Evolutionary conservation across 257 asterid species (phyloP).

Genomic region (Gentiana straminea): DNA sequence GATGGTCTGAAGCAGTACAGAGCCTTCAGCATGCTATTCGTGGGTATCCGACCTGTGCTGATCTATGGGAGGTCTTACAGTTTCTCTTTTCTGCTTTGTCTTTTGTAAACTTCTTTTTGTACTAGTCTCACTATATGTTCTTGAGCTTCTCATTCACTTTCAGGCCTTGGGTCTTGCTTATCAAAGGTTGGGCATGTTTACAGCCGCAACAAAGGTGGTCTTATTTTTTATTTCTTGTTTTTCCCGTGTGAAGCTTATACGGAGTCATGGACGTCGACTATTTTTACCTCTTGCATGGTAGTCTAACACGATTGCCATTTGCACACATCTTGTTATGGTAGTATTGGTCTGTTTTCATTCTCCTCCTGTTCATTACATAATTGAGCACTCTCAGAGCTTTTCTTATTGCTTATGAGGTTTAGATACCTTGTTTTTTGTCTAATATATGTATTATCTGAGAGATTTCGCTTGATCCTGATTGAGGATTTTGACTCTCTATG

Average conservation of each 20-base stretch:
- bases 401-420: too few species aligned
- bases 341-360: too few species aligned
- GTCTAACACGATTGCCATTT: too few species aligned
- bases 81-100: too few species aligned
- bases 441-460: background rate
- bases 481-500: too few species aligned
- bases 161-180: constrained; percentile 93
- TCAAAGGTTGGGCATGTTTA: constrained; percentile 89
- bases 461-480: too few species aligned
- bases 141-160: constrained; percentile 10
- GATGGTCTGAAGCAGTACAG: constrained; percentile 91
- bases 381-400: too few species aligned
- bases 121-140: constrained; percentile 4
- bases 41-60: constrained; percentile 78
- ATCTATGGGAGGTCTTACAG: constrained; percentile 79
- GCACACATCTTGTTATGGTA: too few species aligned
- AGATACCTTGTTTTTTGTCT: background rate
- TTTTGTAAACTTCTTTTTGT: background rate
- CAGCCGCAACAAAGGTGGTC: constrained; percentile 88
- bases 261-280: too few species aligned
- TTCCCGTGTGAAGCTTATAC: too few species aligned
- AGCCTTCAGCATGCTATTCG: constrained; percentile 92
- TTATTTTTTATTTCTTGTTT: background rate
- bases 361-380: too few species aligned
- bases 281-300: too few species aligned